These are phyloP conservation scores for Thecaphora frezii DNA, from an alignment of 1,284 basidiomycete genomes.

Conservation along the genomic window DNA sequence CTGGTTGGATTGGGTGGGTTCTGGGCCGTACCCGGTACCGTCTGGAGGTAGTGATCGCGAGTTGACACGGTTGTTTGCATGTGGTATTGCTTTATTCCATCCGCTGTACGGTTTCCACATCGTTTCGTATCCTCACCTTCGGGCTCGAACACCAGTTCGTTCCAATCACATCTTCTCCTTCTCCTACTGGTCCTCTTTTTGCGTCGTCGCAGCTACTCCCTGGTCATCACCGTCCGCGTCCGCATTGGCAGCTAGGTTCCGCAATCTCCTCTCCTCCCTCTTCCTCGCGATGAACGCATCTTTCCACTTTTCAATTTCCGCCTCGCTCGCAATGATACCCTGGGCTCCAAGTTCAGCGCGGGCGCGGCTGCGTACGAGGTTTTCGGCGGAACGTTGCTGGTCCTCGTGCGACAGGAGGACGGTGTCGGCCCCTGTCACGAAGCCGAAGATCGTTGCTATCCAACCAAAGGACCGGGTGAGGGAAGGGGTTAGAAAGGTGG, in stretches of 20 bases:
- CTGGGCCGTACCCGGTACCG: too few relatives aligned
- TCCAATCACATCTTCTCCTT: too few relatives aligned
- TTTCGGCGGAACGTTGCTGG: conserved; percentile 42
- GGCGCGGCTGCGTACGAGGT: conserved; percentile 40
- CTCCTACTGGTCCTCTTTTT: too few relatives aligned
- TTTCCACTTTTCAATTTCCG: conserved; percentile 52
- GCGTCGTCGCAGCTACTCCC: too few relatives aligned
- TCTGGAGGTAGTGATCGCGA: too few relatives aligned
- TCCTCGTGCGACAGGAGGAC: conserved; percentile 46
- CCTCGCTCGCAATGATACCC: conserved; percentile 49
- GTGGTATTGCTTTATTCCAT: too few relatives aligned
- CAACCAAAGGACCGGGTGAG: background rate
- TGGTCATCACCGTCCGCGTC: too few relatives aligned
- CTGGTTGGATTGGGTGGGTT: too few relatives aligned
- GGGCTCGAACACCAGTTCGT: too few relatives aligned
- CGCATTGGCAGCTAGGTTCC: background rate
- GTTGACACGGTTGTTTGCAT: too few relatives aligned
- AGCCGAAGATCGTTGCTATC: conserved; percentile 46
- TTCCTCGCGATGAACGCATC: conserved; percentile 36
- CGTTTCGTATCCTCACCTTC: too few relatives aligned
- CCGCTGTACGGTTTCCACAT: too few relatives aligned
- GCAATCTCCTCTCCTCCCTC: conserved; percentile 21
- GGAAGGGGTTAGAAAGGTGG: background rate
- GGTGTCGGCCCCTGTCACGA: conserved; percentile 50
- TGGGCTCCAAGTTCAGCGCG: conserved; percentile 40